Conservation (phyloP, 1,284 basidiomycete species). For the Ustilago shanxiensis region DNA sequence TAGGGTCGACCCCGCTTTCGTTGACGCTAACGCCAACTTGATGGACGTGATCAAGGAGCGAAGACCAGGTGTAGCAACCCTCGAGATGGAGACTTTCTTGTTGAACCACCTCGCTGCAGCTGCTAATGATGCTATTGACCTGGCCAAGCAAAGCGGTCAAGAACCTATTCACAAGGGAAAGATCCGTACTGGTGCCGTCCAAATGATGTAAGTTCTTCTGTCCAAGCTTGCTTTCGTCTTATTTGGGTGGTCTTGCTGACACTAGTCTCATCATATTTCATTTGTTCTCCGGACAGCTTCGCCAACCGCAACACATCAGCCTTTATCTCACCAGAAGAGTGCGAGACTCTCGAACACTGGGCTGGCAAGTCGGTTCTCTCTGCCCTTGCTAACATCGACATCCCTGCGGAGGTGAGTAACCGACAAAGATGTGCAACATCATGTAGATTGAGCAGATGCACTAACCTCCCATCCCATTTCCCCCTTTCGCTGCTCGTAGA, state of each 20-base stretch:
- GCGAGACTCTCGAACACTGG: constrained; percentile 78
- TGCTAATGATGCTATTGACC: constrained; percentile 50
- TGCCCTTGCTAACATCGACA: constrained; percentile 70
- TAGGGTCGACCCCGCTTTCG: constrained; percentile 79
- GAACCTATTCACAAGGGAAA: constrained; percentile 60
- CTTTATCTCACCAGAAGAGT: constrained; percentile 81
- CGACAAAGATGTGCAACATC: not conserved
- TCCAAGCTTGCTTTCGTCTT: not conserved
- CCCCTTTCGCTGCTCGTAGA: constrained; percentile 11
- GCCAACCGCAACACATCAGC: constrained; percentile 81
- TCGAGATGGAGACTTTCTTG: constrained; percentile 69
- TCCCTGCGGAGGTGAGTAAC: constrained; percentile 48
- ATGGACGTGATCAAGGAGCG: constrained; percentile 74
- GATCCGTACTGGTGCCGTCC: constrained; percentile 81
- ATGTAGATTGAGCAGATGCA: not conserved
- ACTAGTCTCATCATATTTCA: not conserved
- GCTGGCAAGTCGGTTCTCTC: constrained; percentile 75
- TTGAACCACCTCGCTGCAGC: constrained; percentile 60
- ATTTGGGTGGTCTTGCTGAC: not conserved
- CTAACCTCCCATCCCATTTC: not conserved
- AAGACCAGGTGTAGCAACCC: constrained; percentile 72
- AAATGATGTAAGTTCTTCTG: constrained; percentile 75
- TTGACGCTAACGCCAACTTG: constrained; percentile 79
- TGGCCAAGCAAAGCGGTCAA: constrained; percentile 20
- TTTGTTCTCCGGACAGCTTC: constrained; percentile 71